Evolutionary conservation across 306 rosid species (phyloP), one percentile per base, ranked within the genome.

Genomic region (Gastrolobium bilobum): DNA sequence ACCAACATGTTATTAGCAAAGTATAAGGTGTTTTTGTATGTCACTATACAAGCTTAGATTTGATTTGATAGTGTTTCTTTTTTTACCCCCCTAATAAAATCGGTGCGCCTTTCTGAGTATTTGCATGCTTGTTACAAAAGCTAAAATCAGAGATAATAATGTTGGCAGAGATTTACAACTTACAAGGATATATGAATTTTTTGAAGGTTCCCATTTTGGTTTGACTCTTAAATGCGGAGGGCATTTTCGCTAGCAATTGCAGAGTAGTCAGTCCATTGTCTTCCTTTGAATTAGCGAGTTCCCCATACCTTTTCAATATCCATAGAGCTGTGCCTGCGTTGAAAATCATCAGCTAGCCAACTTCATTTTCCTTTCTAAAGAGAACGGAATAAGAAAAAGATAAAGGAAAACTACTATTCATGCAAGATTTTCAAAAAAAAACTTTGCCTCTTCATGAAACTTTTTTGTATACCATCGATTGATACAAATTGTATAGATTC

Each of bases 251-350:
- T 43, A 84, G 74, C 84, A 79, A 46, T 68, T 84, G 87, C 30
- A 84, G 75, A 26, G 78, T 44, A 68, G 87, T 79, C 10, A 84
- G 30, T 6, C 26, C 81, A 29, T 44, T 59, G 4, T 84, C 70
- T 35, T 79, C 87, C 69, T 4, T 61, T 37, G 3, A 2, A 51
- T 51, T 0, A 34, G 87, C 87, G 4, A 84, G 87, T 11, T 60
- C 47, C 0, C 1, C 30, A 2, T 74, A 37, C 29, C 37, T 15
- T 68, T 74, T 75, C 65, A 79, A 15, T 60, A 84, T n/a, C 87
- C 87, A 84, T 42, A 79, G 35, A 20, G 84, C 84, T 5, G 87
- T 84, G 69, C 78, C 87, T 84, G 84, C 68, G 30, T 46, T n/a
- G 2, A 31, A 69, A 60, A 34, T 13, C 4, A 73, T 35, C 37